Percentiles rank a stretch among this genome's conserved stretches.
Conservation (phyloP, 1,284 basidiomycete genomes). For the Tilletia walkeri region DNA sequence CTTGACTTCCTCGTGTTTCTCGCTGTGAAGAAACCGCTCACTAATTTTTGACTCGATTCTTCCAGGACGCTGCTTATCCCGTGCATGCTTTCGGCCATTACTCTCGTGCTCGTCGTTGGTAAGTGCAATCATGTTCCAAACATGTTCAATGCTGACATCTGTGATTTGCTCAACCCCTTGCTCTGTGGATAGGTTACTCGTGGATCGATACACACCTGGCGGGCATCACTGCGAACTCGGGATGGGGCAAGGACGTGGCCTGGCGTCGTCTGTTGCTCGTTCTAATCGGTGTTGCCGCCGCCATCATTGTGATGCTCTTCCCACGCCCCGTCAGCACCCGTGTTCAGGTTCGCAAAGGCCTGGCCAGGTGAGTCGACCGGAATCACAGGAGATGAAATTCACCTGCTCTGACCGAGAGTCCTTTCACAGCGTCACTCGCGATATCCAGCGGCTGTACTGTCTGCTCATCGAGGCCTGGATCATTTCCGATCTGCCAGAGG, state of each 20-base stretch:
- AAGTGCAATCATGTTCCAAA: constrained; percentile 47
- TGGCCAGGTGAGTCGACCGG: constrained; percentile 53
- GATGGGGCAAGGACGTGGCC: constrained; percentile 63
- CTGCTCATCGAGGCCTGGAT: constrained; percentile 62
- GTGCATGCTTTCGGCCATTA: constrained; percentile 48
- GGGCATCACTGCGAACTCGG: constrained; percentile 59
- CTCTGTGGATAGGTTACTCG: constrained; percentile 57
- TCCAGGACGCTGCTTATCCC: constrained; percentile 59
- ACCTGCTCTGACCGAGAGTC: constrained; percentile 47
- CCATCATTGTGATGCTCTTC: constrained; percentile 62
- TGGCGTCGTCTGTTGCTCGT: constrained; percentile 61
- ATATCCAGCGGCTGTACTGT: constrained; percentile 59
- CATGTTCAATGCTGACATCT: too few species aligned
- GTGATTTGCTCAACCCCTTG: too few species aligned
- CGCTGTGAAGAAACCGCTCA: constrained; percentile 57
- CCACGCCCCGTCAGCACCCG: constrained; percentile 62
- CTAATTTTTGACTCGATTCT: constrained; percentile 63
- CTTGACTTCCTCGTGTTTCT: constrained; percentile 55
- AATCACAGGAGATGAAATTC: constrained; percentile 26
- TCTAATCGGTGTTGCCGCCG: constrained; percentile 59
- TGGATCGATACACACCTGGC: constrained; percentile 65
- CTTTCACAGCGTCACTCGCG: constrained; percentile 29
- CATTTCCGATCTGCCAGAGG: constrained; percentile 35
- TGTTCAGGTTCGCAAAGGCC: constrained; percentile 60
- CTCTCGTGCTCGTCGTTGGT: constrained; percentile 53